Base-by-base conservation (phyloP, 2,329 filamentous ascomycete genomes). In the Ophiostoma tasmaniense region DNA sequence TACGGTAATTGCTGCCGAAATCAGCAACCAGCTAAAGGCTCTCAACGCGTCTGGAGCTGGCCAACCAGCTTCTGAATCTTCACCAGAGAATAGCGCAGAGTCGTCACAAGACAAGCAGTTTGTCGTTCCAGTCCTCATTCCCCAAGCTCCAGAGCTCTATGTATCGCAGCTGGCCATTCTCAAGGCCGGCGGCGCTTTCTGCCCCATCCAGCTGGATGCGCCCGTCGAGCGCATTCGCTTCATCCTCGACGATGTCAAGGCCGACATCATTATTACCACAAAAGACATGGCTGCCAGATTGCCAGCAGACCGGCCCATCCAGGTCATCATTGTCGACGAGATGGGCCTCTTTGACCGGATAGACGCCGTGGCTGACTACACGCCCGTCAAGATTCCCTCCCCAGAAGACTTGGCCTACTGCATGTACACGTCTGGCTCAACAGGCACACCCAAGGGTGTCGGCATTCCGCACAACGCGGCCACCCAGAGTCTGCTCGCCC, bases 381-480 rank as follows among this genome's bases (percentile, higher is more conserved):
- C 10, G 13, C 55, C 67, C 6, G 2, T 22, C 22, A 64, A 64
- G 11, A 52, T 8, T 37, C 28, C 45, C 22, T 39, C 52, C 1
- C 74, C 78, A 0, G 74, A 79, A 1, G 79, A 84, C 70, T 77
- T 93, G 30, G 92, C 93, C 30, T 97, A 97, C 80, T 86, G 97
- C 70, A 93, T 97, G 87, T 97, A 96, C 77, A 97, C 93, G 0
- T 96, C 92, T 64, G 93, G 93, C 2, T 96, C 92, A 5, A 97
- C 93, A 0, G 93, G 93, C 14, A 87, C 88, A 4, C 93, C 93
- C 0, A 97, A 97, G 80, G 93, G 93, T 0, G 93, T 97, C 30
- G 85, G 86, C 1, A 83, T 97, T 37, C 92, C 92, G 37, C 93
- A 97, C 78, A 80, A 82, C 35, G 91, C 93, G 20, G 92, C 85